Evolutionary conservation across 2,329 filamentous ascomycete genomes (phyloP).

Genomic region (Penicillium oxalicum): DNA sequence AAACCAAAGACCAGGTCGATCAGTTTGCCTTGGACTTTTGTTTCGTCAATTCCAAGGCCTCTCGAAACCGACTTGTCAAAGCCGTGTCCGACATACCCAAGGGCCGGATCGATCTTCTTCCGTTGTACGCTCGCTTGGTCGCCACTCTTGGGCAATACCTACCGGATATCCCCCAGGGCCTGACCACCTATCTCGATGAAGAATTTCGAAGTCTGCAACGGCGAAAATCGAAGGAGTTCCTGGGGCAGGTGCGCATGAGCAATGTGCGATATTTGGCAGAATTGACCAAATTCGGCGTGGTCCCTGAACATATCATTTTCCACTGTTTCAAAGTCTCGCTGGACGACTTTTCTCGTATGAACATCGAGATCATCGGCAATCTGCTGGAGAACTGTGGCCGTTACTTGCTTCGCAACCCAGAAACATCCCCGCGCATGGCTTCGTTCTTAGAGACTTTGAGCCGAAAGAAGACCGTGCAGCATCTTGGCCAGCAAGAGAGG

Average conservation of each 20-base stretch:
- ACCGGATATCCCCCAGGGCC: slow-evolving; percentile 83
- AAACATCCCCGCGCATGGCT: slow-evolving; percentile 86
- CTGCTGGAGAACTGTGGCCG: slow-evolving; percentile 93
- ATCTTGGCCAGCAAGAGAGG: slow-evolving; percentile 89
- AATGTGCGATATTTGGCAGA: slow-evolving; percentile 98
- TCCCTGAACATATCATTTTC: slow-evolving; percentile 97
- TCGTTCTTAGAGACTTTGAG: slow-evolving; percentile 92
- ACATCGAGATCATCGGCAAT: slow-evolving; percentile 97
- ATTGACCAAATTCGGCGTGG: slow-evolving; percentile 94
- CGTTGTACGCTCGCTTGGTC: slow-evolving; percentile 84
- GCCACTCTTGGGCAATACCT: slow-evolving; percentile 92
- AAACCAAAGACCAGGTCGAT: slow-evolving; percentile 85
- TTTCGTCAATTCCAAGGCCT: slow-evolving; percentile 97
- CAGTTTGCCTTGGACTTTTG: slow-evolving; percentile 94
- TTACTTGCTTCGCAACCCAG: slow-evolving; percentile 84
- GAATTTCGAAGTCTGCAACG: slow-evolving; percentile 95
- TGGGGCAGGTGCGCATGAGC: slow-evolving; percentile 85
- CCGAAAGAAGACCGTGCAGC: slow-evolving; percentile 91
- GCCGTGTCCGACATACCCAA: slow-evolving; percentile 92
- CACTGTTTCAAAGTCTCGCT: slow-evolving; percentile 96
- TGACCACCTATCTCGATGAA: slow-evolving; percentile 88
- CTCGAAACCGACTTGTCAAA: slow-evolving; percentile 87
- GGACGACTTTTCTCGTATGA: slow-evolving; percentile 97
- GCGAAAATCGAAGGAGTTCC: slow-evolving; percentile 94
- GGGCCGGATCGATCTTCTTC: slow-evolving; percentile 82